Evolutionary conservation across 2,329 filamentous ascomycete genomes (phyloP).

Genomic region (Bipolaris bicolor): DNA sequence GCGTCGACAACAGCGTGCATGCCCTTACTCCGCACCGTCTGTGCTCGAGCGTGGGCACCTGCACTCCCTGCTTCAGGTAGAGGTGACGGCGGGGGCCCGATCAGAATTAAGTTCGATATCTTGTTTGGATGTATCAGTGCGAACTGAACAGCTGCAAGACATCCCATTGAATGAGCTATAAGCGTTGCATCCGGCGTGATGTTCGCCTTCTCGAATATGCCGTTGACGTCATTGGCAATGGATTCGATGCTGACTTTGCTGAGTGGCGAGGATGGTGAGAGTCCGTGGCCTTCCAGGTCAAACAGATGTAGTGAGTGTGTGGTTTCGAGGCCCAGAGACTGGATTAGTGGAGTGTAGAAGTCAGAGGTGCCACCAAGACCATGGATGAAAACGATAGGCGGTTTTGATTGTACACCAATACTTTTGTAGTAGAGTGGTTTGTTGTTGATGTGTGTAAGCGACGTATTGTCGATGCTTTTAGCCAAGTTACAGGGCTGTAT

Average conservation of each 20-base stretch:
- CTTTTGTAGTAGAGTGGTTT: neutral
- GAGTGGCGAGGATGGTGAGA: conserved; percentile 58
- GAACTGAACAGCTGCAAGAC: neutral
- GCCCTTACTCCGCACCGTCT: neutral
- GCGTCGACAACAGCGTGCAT: neutral
- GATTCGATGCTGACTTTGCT: conserved; percentile 53
- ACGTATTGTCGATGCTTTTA: neutral
- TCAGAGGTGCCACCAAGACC: conserved; percentile 58
- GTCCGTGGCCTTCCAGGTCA: conserved; percentile 64
- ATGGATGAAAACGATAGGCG: conserved; percentile 60
- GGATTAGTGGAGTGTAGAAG: conserved; percentile 56
- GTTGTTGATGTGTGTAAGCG: neutral
- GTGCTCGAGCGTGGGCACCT: neutral
- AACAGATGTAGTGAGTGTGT: conserved; percentile 52
- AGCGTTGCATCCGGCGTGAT: neutral
- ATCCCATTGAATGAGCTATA: neutral
- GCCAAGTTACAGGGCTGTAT: neutral
- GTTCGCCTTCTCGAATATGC: neutral
- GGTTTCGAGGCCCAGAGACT: conserved; percentile 38
- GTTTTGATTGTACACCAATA: conserved; percentile 10
- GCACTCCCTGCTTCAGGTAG: neutral
- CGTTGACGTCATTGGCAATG: conserved; percentile 28
- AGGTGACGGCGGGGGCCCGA: neutral
- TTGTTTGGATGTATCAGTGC: neutral
- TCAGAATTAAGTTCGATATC: neutral